Evolutionary conservation across 148 eudicot genomes (phyloP), one percentile per base, ranked within the genome.

Genomic region (Rhododendron kiyosumense): DNA sequence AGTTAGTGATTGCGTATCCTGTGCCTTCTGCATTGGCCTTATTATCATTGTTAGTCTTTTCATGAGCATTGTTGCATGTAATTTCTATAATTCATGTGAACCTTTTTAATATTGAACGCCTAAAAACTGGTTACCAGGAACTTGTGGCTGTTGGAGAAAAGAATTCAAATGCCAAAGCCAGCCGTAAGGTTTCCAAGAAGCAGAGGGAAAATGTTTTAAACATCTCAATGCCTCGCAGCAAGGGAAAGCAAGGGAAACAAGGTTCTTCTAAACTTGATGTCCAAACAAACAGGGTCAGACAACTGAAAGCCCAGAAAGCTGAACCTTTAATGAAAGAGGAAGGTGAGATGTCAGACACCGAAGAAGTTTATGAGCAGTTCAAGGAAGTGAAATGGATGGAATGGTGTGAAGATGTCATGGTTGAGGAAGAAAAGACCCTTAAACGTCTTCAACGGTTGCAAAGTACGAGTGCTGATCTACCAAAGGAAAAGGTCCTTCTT

Each of bases 361-460:
- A 94, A 87, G 99, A 96, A 89, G 99, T 96, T 7, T 97, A 96
- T 81, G 98, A 95, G 95, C 99, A 97, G 83, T 97, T 95, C 85
- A 97, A 95, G 93, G 99, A 97, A 90, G 99, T 95, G 81, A 97
- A 97, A 91, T 97, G 99, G 99, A 97, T 93, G 98, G 99, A 97
- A 91, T 97, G 99, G 99, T 97, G 99, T 92, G 95, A 94, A 91
- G 99, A 97, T 91, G 95, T 97, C 89, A 89, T 97, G 98, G 84
- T 85, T 5, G 91, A 87, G 69, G 98, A 95, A 87, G 93, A 93
- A 84, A 95, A 92, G 90, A 97, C 98, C 4, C 95, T 97, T 52
- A 91, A 90, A 86, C 99, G 98, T 84, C 98, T 97, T 83, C 95
- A 97, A 81, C 93, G 90, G 57, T 89, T 97, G 90, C 99, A 95